Percentiles rank a stretch among this genome's conserved stretches.
Evolutionary conservation across 495 filamentous ascomycete species (phyloP).

Genomic region (Pseudoneurospora amorphoporcata): DNA sequence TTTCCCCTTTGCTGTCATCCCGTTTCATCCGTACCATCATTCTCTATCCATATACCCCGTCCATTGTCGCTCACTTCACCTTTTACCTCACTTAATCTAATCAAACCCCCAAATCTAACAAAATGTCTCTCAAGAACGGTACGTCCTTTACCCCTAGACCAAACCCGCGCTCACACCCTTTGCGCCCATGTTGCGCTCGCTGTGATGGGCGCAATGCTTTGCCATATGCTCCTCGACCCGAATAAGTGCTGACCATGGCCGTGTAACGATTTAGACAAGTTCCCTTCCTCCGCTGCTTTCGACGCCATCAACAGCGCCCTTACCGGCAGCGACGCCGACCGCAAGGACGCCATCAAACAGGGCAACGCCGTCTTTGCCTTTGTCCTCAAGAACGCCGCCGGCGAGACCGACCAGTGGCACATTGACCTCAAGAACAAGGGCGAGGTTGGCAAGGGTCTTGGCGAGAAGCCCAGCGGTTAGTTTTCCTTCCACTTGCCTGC

Average conservation of each 20-base stretch:
- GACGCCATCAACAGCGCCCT: slow-evolving; percentile 76
- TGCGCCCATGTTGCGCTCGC: neutral
- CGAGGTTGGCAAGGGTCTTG: slow-evolving; percentile 64
- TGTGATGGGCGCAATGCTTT: neutral
- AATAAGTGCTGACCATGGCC: slow-evolving; percentile 4
- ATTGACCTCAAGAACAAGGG: slow-evolving; percentile 92
- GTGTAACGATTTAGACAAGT: slow-evolving; percentile 48
- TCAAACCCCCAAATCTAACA: slow-evolving; percentile 16
- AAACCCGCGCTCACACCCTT: neutral
- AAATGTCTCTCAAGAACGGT: slow-evolving; percentile 81
- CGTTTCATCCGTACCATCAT: neutral
- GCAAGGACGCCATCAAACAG: slow-evolving; percentile 78
- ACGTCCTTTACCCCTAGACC: slow-evolving; percentile 11
- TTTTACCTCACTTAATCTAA: neutral
- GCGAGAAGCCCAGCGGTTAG: slow-evolving; percentile 74
- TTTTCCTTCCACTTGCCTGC: slow-evolving; percentile 2
- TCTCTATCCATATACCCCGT: neutral
- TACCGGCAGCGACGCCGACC: slow-evolving; percentile 55
- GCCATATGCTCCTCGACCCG: neutral
- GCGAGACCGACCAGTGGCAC: slow-evolving; percentile 76
- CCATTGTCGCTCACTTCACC: neutral
- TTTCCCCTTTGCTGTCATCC: neutral
- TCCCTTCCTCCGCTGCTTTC: slow-evolving; percentile 86
- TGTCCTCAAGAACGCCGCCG: slow-evolving; percentile 75
- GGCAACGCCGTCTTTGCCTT: slow-evolving; percentile 85